A percentile compares a stretch with the other conserved stretches of the same genome.
These are phyloP conservation scores for Rheum nobile DNA, from an alignment of 148 eudicot species.

Conservation along the genomic window DNA sequence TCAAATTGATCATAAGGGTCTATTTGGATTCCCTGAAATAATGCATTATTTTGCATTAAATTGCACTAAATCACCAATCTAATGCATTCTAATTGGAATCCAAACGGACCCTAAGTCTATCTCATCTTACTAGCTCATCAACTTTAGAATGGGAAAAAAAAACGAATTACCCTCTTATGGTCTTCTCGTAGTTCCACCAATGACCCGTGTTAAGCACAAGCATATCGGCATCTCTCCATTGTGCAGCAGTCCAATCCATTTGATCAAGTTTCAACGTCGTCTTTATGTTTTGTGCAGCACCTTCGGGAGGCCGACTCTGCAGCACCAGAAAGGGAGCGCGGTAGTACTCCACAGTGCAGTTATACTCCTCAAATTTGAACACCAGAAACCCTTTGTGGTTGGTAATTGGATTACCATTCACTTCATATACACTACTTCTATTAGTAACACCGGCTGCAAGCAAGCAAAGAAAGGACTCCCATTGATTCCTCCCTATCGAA, in stretches of 20 bases:
- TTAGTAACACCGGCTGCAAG: slow-evolving; percentile 56
- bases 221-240: slow-evolving; percentile 71
- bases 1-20: too few species aligned
- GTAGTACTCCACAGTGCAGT: slow-evolving; percentile 83
- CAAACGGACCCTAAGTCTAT: too few species aligned
- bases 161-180: slow-evolving; percentile 51
- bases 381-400: slow-evolving; percentile 84
- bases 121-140: too few species aligned
- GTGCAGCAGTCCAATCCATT: slow-evolving; percentile 68
- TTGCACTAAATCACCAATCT: not conserved
- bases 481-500: slow-evolving; percentile 95
- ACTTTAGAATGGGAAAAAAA: too few species aligned
- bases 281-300: slow-evolving; percentile 28
- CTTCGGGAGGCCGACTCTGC: slow-evolving; percentile 67
- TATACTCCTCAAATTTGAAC: slow-evolving; percentile 64
- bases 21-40: too few species aligned
- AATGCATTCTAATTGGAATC: too few species aligned
- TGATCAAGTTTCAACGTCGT: slow-evolving; percentile 58
- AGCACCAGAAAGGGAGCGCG: slow-evolving; percentile 81
- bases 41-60: too few species aligned
- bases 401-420: slow-evolving; percentile 82
- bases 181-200: slow-evolving; percentile 99
- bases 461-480: slow-evolving; percentile 97
- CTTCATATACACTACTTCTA: slow-evolving; percentile 61
- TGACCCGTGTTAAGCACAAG: slow-evolving; percentile 78